A percentile compares a stretch with the other conserved stretches of the same genome.
Evolutionary conservation across 164 flowering plant genomes (phyloP).

Genomic region (Macadamia integrifolia): DNA sequence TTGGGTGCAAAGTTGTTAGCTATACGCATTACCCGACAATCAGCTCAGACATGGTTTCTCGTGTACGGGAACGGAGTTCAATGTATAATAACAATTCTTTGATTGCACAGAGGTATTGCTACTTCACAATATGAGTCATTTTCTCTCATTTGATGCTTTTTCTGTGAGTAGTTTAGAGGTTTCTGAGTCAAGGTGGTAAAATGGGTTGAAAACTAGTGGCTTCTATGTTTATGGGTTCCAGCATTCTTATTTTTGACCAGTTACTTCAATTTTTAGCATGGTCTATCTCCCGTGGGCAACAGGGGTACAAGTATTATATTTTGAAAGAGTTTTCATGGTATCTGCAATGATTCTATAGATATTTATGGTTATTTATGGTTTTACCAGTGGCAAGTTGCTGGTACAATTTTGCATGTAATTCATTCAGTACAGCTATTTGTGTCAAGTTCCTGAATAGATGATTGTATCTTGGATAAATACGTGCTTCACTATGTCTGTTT

Average conservation of each 20-base stretch:
- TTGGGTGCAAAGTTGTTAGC: constrained; percentile 91
- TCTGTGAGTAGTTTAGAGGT: neutral
- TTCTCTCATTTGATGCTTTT: neutral
- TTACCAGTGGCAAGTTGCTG: too few species aligned
- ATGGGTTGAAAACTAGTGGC: neutral
- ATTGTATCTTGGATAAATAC: neutral
- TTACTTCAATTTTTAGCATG: neutral
- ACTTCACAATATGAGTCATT: constrained; percentile 1
- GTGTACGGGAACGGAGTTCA: constrained; percentile 57
- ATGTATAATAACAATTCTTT: constrained; percentile 72
- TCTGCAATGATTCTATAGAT: neutral
- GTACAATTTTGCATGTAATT: neutral
- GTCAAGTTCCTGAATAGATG: neutral
- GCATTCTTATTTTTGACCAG: neutral
- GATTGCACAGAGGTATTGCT: constrained; percentile 64
- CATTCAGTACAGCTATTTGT: neutral
- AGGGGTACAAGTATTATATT: neutral
- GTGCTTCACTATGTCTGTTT: neutral
- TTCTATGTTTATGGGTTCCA: neutral
- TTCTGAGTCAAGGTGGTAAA: neutral
- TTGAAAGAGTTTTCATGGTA: neutral
- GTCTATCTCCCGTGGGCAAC: neutral
- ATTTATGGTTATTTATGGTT: neutral
- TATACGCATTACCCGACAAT: constrained; percentile 97
- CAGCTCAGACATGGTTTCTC: constrained; percentile 89